Evolutionary conservation across 345 rosid species (phyloP), one percentile per base, ranked within the genome.

Genomic region (Dimocarpus longan): DNA sequence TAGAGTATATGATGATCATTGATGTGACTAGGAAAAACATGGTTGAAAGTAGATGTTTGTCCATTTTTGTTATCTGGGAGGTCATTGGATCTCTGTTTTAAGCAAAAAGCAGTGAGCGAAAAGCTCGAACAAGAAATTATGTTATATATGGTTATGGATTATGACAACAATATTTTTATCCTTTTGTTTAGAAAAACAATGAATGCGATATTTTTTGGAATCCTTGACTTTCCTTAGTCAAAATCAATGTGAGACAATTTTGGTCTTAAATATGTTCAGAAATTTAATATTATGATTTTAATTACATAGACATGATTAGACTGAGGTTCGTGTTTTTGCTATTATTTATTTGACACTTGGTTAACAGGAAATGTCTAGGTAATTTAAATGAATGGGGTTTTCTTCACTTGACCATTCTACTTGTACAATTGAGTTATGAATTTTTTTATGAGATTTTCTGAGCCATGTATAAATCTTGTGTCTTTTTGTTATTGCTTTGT

Each of bases 21-120:
- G 65, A 68, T 44, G 73, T 62, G 8, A 83, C 9, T 7, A 72
- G 13, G 63, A 73, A 52, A 50, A 74, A 28, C 46, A 63, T 39
- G 13, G 59, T 28, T 68, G 39, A 22, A 68, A 26, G 43, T 37
- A 21, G 28, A 59, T 48, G 18, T 74, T 68, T 52, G 26, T 56
- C 66, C 79, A 76, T 76, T 59, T 59, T 7, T 21, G 7, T n/a
- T 21, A n/a, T 59, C 64, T 59, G 64, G 64, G 64, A 18, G 26
- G 10, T 57, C 63, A 19, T 57, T 18, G 24, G 1, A 46, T 46
- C 52, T 46, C 52, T 7, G 12, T 8, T 46, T 46, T 46, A 11
- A 1, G 21, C 22, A n/a, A 57, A 12, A 15, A 48, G 3, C 63
- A 57, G 24, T 48, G 16, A 3, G 13, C 4, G 63, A 57, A 57